These are phyloP conservation scores for Backusella luteola DNA, from an alignment of 192 early-diverging fungal species.

Conservation along the genomic window DNA sequence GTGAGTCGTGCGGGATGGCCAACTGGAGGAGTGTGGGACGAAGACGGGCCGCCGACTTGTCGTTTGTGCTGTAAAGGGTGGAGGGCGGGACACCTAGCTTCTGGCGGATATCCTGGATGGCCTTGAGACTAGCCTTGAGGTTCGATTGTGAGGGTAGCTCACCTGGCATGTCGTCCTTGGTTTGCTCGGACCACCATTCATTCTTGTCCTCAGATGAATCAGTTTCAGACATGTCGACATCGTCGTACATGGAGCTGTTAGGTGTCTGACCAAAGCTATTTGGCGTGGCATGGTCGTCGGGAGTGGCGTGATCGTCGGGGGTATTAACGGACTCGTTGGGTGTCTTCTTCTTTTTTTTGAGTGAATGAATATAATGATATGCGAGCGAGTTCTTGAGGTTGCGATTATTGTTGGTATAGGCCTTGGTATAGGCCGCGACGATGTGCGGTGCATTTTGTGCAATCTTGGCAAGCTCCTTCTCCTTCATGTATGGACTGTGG, in stretches of 20 bases:
- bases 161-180: background rate
- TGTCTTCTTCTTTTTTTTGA: background rate
- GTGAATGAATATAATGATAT: background rate
- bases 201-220: background rate
- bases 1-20: conserved; percentile 32
- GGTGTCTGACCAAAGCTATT: background rate
- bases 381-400: conserved; percentile 13
- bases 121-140: conserved; percentile 6
- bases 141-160: background rate
- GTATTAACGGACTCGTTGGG: background rate
- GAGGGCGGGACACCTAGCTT: conserved; percentile 19
- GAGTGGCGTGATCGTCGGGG: too few relatives aligned
- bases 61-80: background rate
- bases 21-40: conserved; percentile 24
- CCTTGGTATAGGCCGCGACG: conserved; percentile 22
- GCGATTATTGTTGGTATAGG: conserved; percentile 22
- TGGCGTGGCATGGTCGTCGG: background rate
- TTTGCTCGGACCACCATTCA: background rate
- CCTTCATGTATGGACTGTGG: conserved; percentile 25
- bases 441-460: conserved; percentile 24
- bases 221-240: background rate
- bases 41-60: conserved; percentile 10
- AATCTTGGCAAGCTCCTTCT: conserved; percentile 12
- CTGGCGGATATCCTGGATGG: conserved; percentile 29
- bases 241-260: background rate